These are phyloP conservation scores for Mortierella alpina DNA, from an alignment of 192 early-diverging fungal genomes.

Conservation along the genomic window DNA sequence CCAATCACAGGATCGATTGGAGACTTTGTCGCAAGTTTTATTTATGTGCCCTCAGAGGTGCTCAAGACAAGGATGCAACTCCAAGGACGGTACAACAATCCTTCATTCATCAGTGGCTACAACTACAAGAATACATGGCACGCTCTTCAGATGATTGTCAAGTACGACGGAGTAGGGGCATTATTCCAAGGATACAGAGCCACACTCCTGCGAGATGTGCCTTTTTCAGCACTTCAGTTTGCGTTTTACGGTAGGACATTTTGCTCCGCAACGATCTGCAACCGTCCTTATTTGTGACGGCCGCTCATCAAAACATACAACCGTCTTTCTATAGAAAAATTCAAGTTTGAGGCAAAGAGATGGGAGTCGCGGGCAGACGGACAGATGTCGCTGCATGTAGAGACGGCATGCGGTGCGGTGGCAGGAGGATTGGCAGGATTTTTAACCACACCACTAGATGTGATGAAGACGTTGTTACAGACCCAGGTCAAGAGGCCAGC, in stretches of 20 bases:
- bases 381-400: slow-evolving; percentile 58
- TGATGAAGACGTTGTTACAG: slow-evolving; percentile 68
- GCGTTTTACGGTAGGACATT: slow-evolving; percentile 65
- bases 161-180: slow-evolving; percentile 71
- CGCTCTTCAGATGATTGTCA: slow-evolving; percentile 67
- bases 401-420: slow-evolving; percentile 61
- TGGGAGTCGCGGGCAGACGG: slow-evolving; percentile 50
- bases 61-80: slow-evolving; percentile 85
- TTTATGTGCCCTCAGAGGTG: slow-evolving; percentile 71
- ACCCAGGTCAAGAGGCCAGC: slow-evolving; percentile 59
- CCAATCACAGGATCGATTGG: slow-evolving; percentile 55
- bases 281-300: no score
- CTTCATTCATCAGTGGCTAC: slow-evolving; percentile 73
- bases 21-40: slow-evolving; percentile 65
- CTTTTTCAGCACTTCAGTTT: slow-evolving; percentile 69
- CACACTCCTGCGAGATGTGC: slow-evolving; percentile 67
- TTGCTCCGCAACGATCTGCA: background rate
- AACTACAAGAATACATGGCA: slow-evolving; percentile 76
- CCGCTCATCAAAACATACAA: background rate
- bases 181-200: slow-evolving; percentile 68
- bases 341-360: slow-evolving; percentile 61
- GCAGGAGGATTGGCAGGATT: slow-evolving; percentile 70
- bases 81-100: slow-evolving; percentile 80
- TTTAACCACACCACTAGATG: slow-evolving; percentile 68
- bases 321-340: slow-evolving; percentile 55